These are phyloP conservation scores for Cadophora sp. DNA, from an alignment of 2,329 filamentous ascomycete species.

Conservation along the genomic window DNA sequence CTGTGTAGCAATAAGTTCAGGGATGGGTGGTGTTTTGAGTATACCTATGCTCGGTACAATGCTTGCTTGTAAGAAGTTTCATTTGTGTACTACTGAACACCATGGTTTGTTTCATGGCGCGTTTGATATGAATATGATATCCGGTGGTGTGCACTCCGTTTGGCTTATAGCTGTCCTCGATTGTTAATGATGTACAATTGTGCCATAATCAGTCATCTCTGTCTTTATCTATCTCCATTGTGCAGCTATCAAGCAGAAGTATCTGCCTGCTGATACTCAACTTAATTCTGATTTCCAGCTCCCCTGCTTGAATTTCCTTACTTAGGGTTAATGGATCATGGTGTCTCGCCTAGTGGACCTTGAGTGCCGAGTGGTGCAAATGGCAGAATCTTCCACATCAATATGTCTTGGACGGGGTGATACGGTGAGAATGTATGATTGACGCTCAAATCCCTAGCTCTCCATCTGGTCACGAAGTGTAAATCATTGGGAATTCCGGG, in stretches of 20 bases:
- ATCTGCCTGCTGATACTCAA: not conserved
- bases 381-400: too few relatives aligned
- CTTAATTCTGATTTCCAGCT: too few relatives aligned
- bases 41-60: constrained; percentile 16
- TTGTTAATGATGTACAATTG: not conserved
- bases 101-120: constrained; percentile 12
- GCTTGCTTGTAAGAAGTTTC: constrained; percentile 14
- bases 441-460: too few relatives aligned
- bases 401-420: too few relatives aligned
- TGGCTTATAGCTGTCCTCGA: too few relatives aligned
- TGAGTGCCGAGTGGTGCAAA: too few relatives aligned
- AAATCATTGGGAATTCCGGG: too few relatives aligned
- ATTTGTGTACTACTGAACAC: constrained; percentile 7
- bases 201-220: not conserved
- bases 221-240: not conserved
- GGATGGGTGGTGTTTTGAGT: constrained; percentile 15
- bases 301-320: too few relatives aligned
- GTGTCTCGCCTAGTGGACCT: too few relatives aligned
- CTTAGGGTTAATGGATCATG: too few relatives aligned
- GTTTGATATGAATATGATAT: constrained; percentile 5
- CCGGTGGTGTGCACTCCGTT: not conserved
- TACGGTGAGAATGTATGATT: too few relatives aligned
- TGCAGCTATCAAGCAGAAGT: not conserved
- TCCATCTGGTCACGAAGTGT: too few relatives aligned
- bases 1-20: constrained; percentile 17